Evolutionary conservation across 2,329 filamentous ascomycete species (phyloP), one percentile per base, ranked within the genome.

Genomic region (Ascochyta koolunga): DNA sequence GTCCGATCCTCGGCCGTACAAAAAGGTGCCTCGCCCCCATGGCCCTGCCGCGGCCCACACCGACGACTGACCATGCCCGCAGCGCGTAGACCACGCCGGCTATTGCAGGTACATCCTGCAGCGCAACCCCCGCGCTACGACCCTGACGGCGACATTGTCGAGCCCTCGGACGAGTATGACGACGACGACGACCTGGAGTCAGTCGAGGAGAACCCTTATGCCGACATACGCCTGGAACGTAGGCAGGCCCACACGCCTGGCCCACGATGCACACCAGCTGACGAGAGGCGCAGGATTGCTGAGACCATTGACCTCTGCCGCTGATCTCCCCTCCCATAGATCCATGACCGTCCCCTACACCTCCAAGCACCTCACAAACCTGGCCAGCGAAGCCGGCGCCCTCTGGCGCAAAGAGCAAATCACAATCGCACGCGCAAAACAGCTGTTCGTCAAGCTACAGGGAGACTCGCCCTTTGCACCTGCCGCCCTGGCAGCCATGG

Each of bases 121-220:
- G 72, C 85, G 84, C 61, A 93, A 92, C 88, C 89, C 5, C 83
- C 85, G 10, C 79, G 90, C 40, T 79, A 90, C 61, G 90, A 93
- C 75, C 86, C 90, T 39, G 89, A 93, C 64, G 90, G 90, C 59
- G 91, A 89, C 69, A 86, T 90, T 59, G 79, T 91, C 50, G 87
- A 91, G 36, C 88, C 85, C 69, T 86, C 88, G 57, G 88, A 91
- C 54, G 87, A 89, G 51, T 84, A 86, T 55, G 84, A 87, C 36
- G 84, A 87, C 42, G 86, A 86, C 36, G 78, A 84, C 42, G 80
- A 84, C 39, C 77, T 83, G 4, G 86, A 86, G n/a, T 82, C 86
- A 4, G 64, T 76, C 31, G 86, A 90, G 60, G 82, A 88, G 44
- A 87, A 95, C 64, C 89, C 90, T 0, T 95, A 93, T 69, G 82